Conservation (phyloP, 1,284 basidiomycete genomes). For the Phlebopus sp. region DNA sequence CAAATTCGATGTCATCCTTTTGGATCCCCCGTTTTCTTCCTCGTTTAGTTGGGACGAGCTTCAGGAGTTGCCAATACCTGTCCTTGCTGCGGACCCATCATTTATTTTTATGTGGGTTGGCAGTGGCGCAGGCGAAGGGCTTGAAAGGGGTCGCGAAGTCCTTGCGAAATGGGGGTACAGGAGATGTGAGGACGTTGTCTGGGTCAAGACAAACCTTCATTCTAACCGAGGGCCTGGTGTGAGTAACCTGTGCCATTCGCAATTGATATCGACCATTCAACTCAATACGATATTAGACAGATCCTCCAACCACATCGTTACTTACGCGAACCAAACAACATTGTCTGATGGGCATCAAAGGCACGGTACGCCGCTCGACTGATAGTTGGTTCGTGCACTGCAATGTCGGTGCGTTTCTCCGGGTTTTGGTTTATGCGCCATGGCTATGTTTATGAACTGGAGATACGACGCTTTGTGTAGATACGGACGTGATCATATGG, state of each 20-base stretch:
- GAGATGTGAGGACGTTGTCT: constrained; percentile 94
- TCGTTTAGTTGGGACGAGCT: constrained; percentile 84
- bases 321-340: constrained; percentile 92
- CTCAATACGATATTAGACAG: constrained; percentile 47
- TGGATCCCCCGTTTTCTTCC: constrained; percentile 86
- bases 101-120: constrained; percentile 99
- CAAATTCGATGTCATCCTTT: constrained; percentile 92
- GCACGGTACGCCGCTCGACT: constrained; percentile 90
- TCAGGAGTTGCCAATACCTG: constrained; percentile 78
- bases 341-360: constrained; percentile 97
- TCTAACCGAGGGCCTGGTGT: constrained; percentile 74
- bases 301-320: constrained; percentile 78
- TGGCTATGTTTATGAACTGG: constrained; percentile 2
- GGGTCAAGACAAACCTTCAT: constrained; percentile 87
- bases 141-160: constrained; percentile 90
- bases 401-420: constrained; percentile 71
- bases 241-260: constrained; percentile 25
- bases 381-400: constrained; percentile 98
- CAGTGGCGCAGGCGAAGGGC: constrained; percentile 83
- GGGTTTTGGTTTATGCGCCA: constrained; percentile 23
- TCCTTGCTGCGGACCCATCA: constrained; percentile 85
- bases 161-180: constrained; percentile 94
- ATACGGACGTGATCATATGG: constrained; percentile 97
- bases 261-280: constrained; percentile 10
- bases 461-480: constrained; percentile 36